Evolutionary conservation across 495 filamentous ascomycete species (phyloP).

Genomic region (Clavariopsis aquatica): DNA sequence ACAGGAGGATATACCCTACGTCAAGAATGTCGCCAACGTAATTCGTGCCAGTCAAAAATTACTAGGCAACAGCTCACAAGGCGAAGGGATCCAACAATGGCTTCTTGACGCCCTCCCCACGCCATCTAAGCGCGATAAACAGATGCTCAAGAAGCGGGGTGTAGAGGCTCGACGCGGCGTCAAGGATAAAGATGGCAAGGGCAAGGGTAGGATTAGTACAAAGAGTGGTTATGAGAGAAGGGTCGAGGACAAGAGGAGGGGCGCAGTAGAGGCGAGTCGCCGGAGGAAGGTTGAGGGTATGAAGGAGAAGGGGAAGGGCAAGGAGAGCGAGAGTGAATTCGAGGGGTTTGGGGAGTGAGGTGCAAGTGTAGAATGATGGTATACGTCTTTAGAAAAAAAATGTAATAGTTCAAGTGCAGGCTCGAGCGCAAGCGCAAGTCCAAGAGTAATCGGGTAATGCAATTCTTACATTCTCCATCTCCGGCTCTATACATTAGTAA

Average conservation of each 20-base stretch:
- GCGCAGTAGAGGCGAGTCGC: slow-evolving; percentile 72
- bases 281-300: too few relatives aligned
- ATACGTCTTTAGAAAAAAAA: too few relatives aligned
- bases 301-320: slow-evolving; percentile 40
- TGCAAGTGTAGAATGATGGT: not conserved
- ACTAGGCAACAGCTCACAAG: slow-evolving; percentile 36
- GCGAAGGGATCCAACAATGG: slow-evolving; percentile 72
- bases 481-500: too few relatives aligned
- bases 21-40: slow-evolving; percentile 90
- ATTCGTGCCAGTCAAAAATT: slow-evolving; percentile 78
- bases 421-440: too few relatives aligned
- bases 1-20: slow-evolving; percentile 85
- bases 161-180: slow-evolving; percentile 69
- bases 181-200: slow-evolving; percentile 44
- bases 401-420: too few relatives aligned
- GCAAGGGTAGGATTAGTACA: slow-evolving; percentile 74
- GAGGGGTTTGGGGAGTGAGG: slow-evolving; percentile 62
- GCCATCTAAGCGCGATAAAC: slow-evolving; percentile 76
- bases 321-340: slow-evolving; percentile 57
- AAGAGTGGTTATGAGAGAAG: slow-evolving; percentile 87
- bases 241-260: slow-evolving; percentile 72
- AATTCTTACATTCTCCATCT: too few relatives aligned
- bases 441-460: too few relatives aligned
- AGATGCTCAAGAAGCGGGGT: slow-evolving; percentile 77
- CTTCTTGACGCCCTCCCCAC: slow-evolving; percentile 83